Conservation (phyloP, 2,329 filamentous ascomycete species). For the Cytospora piceicola region DNA sequence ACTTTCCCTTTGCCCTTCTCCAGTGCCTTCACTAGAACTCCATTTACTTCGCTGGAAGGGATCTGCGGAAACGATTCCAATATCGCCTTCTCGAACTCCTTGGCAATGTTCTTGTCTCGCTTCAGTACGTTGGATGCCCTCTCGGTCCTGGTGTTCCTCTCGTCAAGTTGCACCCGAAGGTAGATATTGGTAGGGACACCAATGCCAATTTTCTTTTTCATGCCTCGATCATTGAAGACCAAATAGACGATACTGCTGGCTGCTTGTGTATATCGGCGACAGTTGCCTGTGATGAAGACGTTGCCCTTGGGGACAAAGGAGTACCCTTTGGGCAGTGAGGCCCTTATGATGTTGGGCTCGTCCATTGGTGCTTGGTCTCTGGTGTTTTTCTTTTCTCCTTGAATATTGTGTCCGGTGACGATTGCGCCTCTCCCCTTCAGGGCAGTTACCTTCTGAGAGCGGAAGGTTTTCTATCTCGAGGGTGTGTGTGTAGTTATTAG, state of each 20-base stretch:
- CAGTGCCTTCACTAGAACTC: slow-evolving; percentile 47
- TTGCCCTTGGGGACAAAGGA: slow-evolving; percentile 48
- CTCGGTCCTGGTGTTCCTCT: slow-evolving; percentile 39
- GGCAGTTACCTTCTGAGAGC: too few relatives aligned
- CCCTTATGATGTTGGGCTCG: slow-evolving; percentile 15
- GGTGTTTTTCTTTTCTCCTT: not conserved
- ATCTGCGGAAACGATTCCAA: slow-evolving; percentile 45
- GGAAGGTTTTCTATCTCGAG: too few relatives aligned
- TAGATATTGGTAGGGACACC: slow-evolving; percentile 45
- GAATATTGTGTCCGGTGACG: too few relatives aligned
- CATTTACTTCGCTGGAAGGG: slow-evolving; percentile 41
- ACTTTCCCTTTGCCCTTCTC: slow-evolving; percentile 52
- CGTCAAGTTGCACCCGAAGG: slow-evolving; percentile 36
- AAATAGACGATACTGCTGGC: slow-evolving; percentile 42
- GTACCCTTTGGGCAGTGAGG: slow-evolving; percentile 46
- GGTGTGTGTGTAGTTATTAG: too few relatives aligned
- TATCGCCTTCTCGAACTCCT: slow-evolving; percentile 42
- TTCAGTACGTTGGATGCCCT: slow-evolving; percentile 40
- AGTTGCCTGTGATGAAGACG: slow-evolving; percentile 47
- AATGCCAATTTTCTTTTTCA: slow-evolving; percentile 41
- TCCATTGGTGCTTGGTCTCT: not conserved
- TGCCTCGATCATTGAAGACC: slow-evolving; percentile 37
- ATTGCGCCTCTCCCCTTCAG: too few relatives aligned
- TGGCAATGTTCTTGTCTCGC: slow-evolving; percentile 42
- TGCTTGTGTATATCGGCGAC: slow-evolving; percentile 44